phyloP scores from a whole-genome alignment of 1,284 basidiomycete genomes.

The Schizophyllum amplum region DNA sequence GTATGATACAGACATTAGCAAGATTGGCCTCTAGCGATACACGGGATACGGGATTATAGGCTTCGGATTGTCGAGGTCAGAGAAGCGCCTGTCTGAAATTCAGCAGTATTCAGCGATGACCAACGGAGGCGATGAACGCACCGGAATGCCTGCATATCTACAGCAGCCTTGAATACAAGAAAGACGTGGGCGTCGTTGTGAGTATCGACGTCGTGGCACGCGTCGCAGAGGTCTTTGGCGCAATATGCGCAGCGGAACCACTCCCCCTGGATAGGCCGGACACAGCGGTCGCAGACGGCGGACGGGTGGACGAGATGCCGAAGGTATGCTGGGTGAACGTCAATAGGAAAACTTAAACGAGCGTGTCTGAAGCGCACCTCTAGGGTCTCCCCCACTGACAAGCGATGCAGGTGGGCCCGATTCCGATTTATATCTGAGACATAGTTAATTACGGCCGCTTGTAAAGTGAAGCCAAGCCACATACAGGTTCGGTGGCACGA shows the following conservation, averaged over 20 bases:
- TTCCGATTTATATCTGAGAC: conserved; percentile 53
- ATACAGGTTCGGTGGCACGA: conserved; percentile 64
- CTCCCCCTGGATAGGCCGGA: conserved; percentile 64
- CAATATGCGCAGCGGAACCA: conserved; percentile 91
- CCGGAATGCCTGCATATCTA: conserved; percentile 57
- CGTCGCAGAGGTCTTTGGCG: conserved; percentile 70
- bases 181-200: conserved; percentile 80
- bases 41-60: conserved; percentile 55
- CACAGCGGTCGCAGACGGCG: conserved; percentile 71
- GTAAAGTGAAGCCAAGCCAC: conserved; percentile 12
- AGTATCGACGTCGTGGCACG: conserved; percentile 70
- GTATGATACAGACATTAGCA: conserved; percentile 4
- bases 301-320: conserved; percentile 53
- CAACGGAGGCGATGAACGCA: conserved; percentile 20
- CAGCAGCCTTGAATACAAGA: conserved; percentile 77
- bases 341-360: neutral
- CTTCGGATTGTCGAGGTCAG: conserved; percentile 51
- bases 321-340: conserved; percentile 51
- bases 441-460: conserved; percentile 5
- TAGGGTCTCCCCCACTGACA: conserved; percentile 38
- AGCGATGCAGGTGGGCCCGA: conserved; percentile 47
- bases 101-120: neutral
- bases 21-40: conserved; percentile 29
- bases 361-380: conserved; percentile 35
- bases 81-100: conserved; percentile 36